Conservation (phyloP, 768 basidiomycete genomes). For the Lentinula detonsa region DNA sequence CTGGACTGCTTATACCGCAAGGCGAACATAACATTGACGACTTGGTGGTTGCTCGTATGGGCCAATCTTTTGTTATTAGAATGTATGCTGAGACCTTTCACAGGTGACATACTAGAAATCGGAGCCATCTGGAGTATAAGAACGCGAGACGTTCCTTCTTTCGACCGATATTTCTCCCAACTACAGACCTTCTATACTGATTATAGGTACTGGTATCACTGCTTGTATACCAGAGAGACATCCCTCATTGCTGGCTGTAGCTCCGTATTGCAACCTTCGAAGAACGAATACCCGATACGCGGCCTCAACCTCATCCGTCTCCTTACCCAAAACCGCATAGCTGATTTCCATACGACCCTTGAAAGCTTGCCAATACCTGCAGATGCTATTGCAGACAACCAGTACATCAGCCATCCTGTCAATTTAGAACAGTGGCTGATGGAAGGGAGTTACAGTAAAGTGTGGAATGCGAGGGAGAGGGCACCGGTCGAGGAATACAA, state of each 20-base stretch:
- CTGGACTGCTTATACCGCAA: slow-evolving; percentile 72
- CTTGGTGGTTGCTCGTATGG: slow-evolving; percentile 69
- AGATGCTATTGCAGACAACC: slow-evolving; percentile 60
- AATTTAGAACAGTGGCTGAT: slow-evolving; percentile 96
- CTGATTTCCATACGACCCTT: slow-evolving; percentile 94
- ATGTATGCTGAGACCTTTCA: neutral
- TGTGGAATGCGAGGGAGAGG: slow-evolving; percentile 91
- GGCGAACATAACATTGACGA: slow-evolving; percentile 58
- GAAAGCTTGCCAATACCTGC: slow-evolving; percentile 78
- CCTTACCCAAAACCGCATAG: slow-evolving; percentile 92
- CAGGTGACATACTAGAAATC: slow-evolving; percentile 94
- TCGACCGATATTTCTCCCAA: slow-evolving; percentile 93
- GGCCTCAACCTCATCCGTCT: slow-evolving; percentile 93
- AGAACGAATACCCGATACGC: slow-evolving; percentile 81
- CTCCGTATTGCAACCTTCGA: slow-evolving; percentile 72
- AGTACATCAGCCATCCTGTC: slow-evolving; percentile 78
- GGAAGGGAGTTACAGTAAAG: slow-evolving; percentile 98
- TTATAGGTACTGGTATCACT: slow-evolving; percentile 44
- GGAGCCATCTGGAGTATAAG: slow-evolving; percentile 94
- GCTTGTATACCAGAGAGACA: neutral
- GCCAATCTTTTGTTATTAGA: neutral
- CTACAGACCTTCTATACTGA: slow-evolving; percentile 87
- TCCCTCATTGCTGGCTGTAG: slow-evolving; percentile 25
- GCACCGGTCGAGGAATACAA: slow-evolving; percentile 94
- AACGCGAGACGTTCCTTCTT: slow-evolving; percentile 81